phyloP scores from a whole-genome alignment of 1,284 basidiomycete genomes.

The Meira nashicola region DNA sequence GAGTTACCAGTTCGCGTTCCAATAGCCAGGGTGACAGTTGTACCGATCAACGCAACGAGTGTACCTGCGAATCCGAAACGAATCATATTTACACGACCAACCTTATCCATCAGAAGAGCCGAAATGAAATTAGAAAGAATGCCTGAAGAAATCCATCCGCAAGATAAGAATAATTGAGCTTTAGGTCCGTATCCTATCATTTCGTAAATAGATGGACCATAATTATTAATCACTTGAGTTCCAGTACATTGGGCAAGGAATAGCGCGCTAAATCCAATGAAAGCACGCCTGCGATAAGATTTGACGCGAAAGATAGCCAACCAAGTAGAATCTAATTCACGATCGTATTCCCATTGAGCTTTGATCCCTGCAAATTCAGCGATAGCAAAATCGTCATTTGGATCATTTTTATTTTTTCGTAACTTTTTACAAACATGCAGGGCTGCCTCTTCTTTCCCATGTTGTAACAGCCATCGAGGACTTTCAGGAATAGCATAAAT shows the following conservation, averaged over 20 bases:
- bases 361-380: neutral
- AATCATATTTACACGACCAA: neutral
- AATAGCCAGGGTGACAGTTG: neutral
- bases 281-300: neutral
- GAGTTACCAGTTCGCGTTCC: neutral
- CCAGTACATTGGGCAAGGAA: constrained; percentile 4
- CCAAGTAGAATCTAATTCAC: neutral
- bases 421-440: constrained; percentile 1
- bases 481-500: constrained; percentile 9
- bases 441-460: constrained; percentile 8
- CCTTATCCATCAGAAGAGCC: neutral
- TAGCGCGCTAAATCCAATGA: neutral
- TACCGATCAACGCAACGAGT: neutral
- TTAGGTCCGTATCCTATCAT: neutral
- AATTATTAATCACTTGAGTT: constrained; percentile 1
- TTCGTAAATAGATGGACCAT: neutral
- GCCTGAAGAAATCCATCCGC: neutral
- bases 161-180: neutral
- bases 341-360: neutral
- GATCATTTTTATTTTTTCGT: no score
- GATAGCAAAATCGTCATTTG: constrained; percentile 1
- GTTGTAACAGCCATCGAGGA: constrained; percentile 9
- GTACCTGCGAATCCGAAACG: neutral
- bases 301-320: neutral
- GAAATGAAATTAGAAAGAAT: constrained; percentile 3